Conservation (phyloP, 139 green algal species). For the Eudorina sp. region DNA sequence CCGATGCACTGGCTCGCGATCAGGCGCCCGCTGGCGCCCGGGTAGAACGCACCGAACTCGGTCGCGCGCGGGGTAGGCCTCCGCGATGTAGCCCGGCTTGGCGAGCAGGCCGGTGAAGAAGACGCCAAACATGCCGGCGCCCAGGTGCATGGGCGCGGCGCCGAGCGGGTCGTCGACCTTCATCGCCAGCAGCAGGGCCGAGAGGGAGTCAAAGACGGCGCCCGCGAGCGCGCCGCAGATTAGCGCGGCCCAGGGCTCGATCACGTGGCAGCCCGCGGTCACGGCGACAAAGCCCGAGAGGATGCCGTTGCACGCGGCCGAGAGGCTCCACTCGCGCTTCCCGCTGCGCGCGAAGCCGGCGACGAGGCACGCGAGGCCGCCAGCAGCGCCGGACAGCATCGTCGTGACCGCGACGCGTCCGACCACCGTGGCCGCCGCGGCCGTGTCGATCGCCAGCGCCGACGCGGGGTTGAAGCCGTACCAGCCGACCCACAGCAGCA, state of each 20-base stretch:
- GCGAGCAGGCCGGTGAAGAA: conserved; percentile 75
- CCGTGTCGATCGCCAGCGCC: conserved; percentile 63
- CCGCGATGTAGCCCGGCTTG: conserved; percentile 67
- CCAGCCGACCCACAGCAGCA: conserved; percentile 85
- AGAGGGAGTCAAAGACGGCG: conserved; percentile 49
- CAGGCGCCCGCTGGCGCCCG: conserved; percentile 66
- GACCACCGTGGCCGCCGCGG: conserved; percentile 15
- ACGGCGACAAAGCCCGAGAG: conserved; percentile 85
- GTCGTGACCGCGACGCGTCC: conserved; percentile 84
- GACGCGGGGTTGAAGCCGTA: conserved; percentile 94
- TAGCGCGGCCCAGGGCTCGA: conserved; percentile 90
- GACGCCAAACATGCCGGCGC: conserved; percentile 73
- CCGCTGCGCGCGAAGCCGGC: conserved; percentile 50
- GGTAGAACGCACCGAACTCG: conserved; percentile 67
- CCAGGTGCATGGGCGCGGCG: conserved; percentile 85
- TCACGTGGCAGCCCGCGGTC: conserved; percentile 71
- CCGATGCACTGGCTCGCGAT: conserved; percentile 70
- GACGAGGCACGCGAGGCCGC: conserved; percentile 71
- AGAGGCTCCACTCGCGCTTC: conserved; percentile 77
- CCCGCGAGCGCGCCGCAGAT: conserved; percentile 78
- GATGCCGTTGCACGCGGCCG: conserved; percentile 76
- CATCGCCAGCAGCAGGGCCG: conserved; percentile 56
- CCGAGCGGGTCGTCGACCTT: conserved; percentile 81
- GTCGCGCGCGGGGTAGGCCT: conserved; percentile 58
- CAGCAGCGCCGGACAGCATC: conserved; percentile 79